Percentiles rank a stretch among this genome's conserved stretches.
phyloP scores from a whole-genome alignment of 2,329 filamentous ascomycete genomes.

The Ophiostoma novo-ulmi region DNA sequence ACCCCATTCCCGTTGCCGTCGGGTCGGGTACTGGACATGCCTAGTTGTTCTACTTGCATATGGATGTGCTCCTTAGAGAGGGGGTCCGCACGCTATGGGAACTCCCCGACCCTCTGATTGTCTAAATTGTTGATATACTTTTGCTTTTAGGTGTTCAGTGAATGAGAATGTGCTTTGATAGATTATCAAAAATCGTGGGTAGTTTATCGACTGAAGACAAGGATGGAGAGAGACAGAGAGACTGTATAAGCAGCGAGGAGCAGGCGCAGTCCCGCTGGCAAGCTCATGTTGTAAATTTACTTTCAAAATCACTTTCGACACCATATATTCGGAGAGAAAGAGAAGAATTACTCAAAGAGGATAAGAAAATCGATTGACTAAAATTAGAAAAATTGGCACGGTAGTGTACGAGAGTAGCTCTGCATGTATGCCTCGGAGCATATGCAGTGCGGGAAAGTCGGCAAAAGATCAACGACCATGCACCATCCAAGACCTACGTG shows the following conservation, averaged over 20 bases:
- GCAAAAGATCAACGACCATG: background rate
- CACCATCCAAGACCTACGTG: background rate
- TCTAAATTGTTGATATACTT: background rate
- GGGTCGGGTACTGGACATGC: conserved; percentile 1
- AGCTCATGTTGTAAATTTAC: no score
- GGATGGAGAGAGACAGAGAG: no score
- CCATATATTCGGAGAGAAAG: background rate
- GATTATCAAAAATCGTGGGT: no score
- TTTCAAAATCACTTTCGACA: no score
- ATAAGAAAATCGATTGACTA: background rate
- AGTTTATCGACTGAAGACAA: no score
- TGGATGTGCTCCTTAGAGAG: background rate
- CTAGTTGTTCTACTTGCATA: background rate
- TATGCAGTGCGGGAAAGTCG: conserved; percentile 1
- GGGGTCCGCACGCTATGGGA: conserved; percentile 4
- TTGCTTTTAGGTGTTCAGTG: no score
- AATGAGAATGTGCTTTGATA: no score
- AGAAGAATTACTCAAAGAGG: conserved; percentile 5
- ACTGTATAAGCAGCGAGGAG: no score
- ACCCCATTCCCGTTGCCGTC: conserved; percentile 4
- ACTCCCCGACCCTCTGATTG: background rate
- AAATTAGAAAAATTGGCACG: background rate
- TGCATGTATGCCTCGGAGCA: background rate
- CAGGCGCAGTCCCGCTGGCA: no score
- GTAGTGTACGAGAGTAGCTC: background rate